Conservation (phyloP, 352 stramenopile genomes). For the Pythium insidiosum region DNA sequence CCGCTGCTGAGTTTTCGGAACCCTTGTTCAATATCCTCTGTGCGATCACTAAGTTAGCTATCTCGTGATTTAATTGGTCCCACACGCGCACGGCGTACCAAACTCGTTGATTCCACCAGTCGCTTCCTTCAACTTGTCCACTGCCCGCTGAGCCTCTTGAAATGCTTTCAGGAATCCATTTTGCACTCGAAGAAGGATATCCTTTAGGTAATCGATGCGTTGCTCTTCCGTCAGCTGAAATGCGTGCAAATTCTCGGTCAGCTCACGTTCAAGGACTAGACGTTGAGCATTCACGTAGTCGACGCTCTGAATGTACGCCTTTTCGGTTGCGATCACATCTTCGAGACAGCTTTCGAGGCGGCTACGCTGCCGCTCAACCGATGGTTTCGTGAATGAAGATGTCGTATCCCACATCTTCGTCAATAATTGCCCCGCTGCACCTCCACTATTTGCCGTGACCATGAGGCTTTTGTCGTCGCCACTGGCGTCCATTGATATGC, state of each 20-base stretch:
- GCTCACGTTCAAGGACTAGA: slow-evolving; percentile 53
- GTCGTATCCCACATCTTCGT: slow-evolving; percentile 81
- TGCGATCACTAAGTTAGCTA: background rate
- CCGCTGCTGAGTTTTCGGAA: slow-evolving; percentile 49
- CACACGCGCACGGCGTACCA: slow-evolving; percentile 23
- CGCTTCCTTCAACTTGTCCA: slow-evolving; percentile 42
- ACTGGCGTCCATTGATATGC: too few species aligned
- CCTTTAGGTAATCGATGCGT: slow-evolving; percentile 70
- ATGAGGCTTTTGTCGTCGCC: too few species aligned
- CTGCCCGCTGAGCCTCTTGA: slow-evolving; percentile 27
- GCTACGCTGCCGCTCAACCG: slow-evolving; percentile 50
- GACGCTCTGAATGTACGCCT: slow-evolving; percentile 55
- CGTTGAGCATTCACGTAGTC: slow-evolving; percentile 64
- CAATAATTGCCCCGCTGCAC: slow-evolving; percentile 59
- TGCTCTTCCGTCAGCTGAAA: slow-evolving; percentile 84
- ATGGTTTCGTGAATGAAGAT: slow-evolving; percentile 53
- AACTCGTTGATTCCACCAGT: slow-evolving; percentile 53
- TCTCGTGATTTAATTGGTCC: background rate
- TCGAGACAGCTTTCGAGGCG: slow-evolving; percentile 56
- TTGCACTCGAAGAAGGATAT: slow-evolving; percentile 62
- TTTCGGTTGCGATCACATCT: slow-evolving; percentile 60
- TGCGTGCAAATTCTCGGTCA: slow-evolving; percentile 67
- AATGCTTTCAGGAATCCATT: slow-evolving; percentile 44
- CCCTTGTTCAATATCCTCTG: slow-evolving; percentile 69
- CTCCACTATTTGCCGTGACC: slow-evolving; percentile 14